These are phyloP conservation scores for Globisporangium emineosum DNA, from an alignment of 352 stramenopile species.

Conservation along the genomic window DNA sequence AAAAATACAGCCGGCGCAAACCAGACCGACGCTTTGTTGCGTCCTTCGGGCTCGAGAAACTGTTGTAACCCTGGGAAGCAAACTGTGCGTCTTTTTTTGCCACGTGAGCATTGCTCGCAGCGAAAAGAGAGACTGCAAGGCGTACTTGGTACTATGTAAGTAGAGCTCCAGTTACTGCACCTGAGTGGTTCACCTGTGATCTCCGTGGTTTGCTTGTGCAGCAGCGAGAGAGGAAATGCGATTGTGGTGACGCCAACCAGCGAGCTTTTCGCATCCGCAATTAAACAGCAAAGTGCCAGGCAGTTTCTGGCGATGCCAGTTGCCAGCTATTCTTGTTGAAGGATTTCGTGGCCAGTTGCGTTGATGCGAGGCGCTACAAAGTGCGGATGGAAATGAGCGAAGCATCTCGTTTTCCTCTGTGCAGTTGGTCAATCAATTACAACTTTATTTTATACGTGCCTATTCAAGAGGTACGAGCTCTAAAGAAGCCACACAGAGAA, in stretches of 20 bases:
- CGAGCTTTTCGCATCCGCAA: not conserved
- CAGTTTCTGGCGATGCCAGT: not conserved
- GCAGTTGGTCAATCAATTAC: too few relatives aligned
- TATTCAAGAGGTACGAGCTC: too few relatives aligned
- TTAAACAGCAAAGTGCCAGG: not conserved
- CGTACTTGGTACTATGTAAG: not conserved
- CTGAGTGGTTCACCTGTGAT: not conserved
- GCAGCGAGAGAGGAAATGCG: not conserved
- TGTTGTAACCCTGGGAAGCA: not conserved
- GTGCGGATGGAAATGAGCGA: not conserved
- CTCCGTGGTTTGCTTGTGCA: not conserved
- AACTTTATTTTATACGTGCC: too few relatives aligned
- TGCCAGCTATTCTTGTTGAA: not conserved
- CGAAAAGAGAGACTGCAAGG: not conserved
- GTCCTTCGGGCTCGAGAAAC: constrained; percentile 1
- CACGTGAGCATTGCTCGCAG: not conserved
- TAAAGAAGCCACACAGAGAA: too few relatives aligned
- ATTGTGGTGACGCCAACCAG: not conserved
- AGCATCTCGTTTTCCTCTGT: too few relatives aligned
- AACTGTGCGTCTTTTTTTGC: not conserved
- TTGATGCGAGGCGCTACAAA: not conserved
- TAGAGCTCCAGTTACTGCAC: not conserved
- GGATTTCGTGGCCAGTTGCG: not conserved
- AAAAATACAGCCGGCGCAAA: constrained; percentile 1
- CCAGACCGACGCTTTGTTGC: not conserved